Conservation (phyloP, 495 filamentous ascomycete species). For the Durotheca rogersii region DNA sequence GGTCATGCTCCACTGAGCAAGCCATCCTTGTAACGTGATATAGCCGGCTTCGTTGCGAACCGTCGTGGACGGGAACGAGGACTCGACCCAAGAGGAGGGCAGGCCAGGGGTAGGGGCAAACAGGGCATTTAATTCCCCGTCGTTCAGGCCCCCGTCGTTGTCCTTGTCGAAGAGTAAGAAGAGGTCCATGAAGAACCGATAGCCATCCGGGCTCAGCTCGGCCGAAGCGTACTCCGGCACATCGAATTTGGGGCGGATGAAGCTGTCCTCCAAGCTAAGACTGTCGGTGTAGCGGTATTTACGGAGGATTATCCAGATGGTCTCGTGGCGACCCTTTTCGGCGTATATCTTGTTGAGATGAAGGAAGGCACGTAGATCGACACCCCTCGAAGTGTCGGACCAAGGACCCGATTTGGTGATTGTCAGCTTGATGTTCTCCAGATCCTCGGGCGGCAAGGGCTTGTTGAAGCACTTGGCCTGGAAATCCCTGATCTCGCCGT, state of each 20-base stretch:
- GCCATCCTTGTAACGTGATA: conserved; percentile 95
- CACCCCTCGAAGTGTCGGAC: conserved; percentile 68
- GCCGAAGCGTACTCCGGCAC: conserved; percentile 88
- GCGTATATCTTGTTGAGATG: conserved; percentile 92
- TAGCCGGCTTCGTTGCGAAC: conserved; percentile 93
- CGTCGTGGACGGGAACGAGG: conserved; percentile 86
- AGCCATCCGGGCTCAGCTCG: conserved; percentile 90
- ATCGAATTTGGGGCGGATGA: conserved; percentile 92
- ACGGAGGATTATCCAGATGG: conserved; percentile 94
- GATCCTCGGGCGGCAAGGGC: conserved; percentile 70
- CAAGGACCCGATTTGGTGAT: conserved; percentile 66
- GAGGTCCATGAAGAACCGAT: conserved; percentile 95
- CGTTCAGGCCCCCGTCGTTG: conserved; percentile 91
- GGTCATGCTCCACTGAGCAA: conserved; percentile 99
- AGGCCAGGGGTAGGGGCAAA: conserved; percentile 93
- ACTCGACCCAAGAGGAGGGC: conserved; percentile 80
- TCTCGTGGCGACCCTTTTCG: conserved; percentile 97
- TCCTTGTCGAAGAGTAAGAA: conserved; percentile 96
- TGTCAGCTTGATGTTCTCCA: conserved; percentile 83
- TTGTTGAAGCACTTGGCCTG: conserved; percentile 91
- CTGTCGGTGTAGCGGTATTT: conserved; percentile 96
- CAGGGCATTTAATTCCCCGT: conserved; percentile 75
- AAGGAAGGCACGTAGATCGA: conserved; percentile 80
- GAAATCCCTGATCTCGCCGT: conserved; percentile 86
- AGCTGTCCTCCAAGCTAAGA: conserved; percentile 81